Conservation (phyloP, 2,329 filamentous ascomycete species). For the Colletotrichum costaricense region DNA sequence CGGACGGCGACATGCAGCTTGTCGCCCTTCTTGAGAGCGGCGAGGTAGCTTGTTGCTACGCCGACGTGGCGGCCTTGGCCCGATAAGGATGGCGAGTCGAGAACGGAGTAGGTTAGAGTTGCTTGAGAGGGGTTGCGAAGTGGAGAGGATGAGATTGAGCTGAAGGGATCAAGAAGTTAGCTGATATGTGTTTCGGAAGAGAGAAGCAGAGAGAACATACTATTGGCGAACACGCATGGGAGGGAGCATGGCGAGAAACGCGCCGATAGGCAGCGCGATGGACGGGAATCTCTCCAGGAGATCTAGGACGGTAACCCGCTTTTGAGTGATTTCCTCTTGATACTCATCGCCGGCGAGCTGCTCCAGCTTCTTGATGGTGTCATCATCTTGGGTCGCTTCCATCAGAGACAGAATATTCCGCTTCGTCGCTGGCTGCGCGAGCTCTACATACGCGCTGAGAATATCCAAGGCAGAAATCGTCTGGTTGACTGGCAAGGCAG, state of each 20-base stretch:
- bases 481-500: slow-evolving; percentile 64
- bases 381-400: slow-evolving; percentile 46
- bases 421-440: slow-evolving; percentile 78
- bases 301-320: slow-evolving; percentile 68
- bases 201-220: slow-evolving; percentile 14
- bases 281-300: slow-evolving; percentile 67
- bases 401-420: slow-evolving; percentile 52
- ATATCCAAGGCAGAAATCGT: slow-evolving; percentile 72
- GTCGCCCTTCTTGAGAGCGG: slow-evolving; percentile 56
- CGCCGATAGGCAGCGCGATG: slow-evolving; percentile 65
- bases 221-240: slow-evolving; percentile 63
- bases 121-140: slow-evolving; percentile 64
- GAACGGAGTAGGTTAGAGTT: slow-evolving; percentile 72
- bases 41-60: slow-evolving; percentile 71
- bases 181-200: background rate
- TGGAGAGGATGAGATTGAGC: slow-evolving; percentile 77
- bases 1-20: slow-evolving; percentile 62
- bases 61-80: slow-evolving; percentile 64
- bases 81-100: slow-evolving; percentile 62
- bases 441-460: slow-evolving; percentile 77
- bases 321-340: slow-evolving; percentile 53
- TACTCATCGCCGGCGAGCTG: slow-evolving; percentile 52
- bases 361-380: slow-evolving; percentile 45
- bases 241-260: slow-evolving; percentile 72
- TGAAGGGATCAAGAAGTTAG: slow-evolving; percentile 20